Percentiles rank a stretch among this genome's conserved stretches.
phyloP scores from a whole-genome alignment of 1,284 basidiomycete species.

The Filobasidium uniguttulatum region DNA sequence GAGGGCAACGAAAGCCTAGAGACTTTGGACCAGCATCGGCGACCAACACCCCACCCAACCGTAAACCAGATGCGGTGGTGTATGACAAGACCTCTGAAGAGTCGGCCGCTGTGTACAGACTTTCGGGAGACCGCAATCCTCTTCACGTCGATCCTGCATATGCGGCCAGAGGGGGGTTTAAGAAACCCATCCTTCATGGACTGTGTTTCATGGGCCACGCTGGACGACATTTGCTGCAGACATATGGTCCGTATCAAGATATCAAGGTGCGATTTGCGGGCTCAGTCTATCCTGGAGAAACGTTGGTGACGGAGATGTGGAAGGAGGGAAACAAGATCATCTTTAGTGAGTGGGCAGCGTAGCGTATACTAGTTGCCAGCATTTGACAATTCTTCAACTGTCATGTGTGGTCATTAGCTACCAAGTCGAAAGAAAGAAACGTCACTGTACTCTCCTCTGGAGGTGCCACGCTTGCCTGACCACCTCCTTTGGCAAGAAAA shows the following conservation, averaged over 20 bases:
- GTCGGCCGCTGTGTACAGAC: slow-evolving; percentile 82
- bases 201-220: slow-evolving; percentile 88
- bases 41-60: slow-evolving; percentile 63
- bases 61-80: slow-evolving; percentile 65
- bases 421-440: slow-evolving; percentile 43
- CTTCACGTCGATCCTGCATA: slow-evolving; percentile 89
- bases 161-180: slow-evolving; percentile 85
- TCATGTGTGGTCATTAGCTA: no score
- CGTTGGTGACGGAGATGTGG: slow-evolving; percentile 92
- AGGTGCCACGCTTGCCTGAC: slow-evolving; percentile 44
- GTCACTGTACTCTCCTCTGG: slow-evolving; percentile 41
- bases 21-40: slow-evolving; percentile 86
- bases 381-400: no score
- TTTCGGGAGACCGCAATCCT: slow-evolving; percentile 83
- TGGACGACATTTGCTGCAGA: slow-evolving; percentile 78
- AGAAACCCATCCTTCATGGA: slow-evolving; percentile 63
- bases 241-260: slow-evolving; percentile 73
- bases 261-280: slow-evolving; percentile 78
- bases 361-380: no score
- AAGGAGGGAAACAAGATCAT: slow-evolving; percentile 84
- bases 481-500: no score
- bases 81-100: slow-evolving; percentile 69
- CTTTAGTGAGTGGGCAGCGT: slow-evolving; percentile 76
- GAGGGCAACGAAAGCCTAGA: slow-evolving; percentile 70
- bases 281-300: slow-evolving; percentile 82